Percentiles rank a stretch among this genome's conserved stretches.
Evolutionary conservation across 345 rosid genomes (phyloP).

Genomic region (Punica granatum): DNA sequence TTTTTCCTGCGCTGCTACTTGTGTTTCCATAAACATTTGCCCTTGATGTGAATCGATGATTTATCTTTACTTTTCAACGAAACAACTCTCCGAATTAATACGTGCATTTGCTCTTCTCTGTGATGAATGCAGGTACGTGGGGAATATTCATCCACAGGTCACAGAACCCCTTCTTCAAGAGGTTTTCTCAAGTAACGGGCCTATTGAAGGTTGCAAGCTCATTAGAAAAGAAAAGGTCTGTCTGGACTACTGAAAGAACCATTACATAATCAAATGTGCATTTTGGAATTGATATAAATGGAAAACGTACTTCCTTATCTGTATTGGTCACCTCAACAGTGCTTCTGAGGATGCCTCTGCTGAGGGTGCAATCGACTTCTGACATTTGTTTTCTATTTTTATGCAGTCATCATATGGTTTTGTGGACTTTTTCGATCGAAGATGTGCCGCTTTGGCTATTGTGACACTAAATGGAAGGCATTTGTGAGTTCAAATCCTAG

Average conservation of each 20-base stretch:
- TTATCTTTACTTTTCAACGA: background rate
- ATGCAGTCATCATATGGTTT: conserved; percentile 89
- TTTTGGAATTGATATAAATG: too few species aligned
- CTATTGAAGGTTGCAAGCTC: conserved; percentile 65
- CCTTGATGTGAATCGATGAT: background rate
- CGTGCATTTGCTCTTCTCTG: background rate
- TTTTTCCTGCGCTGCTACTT: background rate
- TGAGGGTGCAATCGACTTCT: background rate
- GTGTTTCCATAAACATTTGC: background rate
- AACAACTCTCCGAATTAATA: background rate
- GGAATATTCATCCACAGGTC: conserved; percentile 66
- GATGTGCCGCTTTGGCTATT: conserved; percentile 80
- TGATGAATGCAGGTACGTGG: conserved; percentile 44
- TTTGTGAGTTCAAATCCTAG: conserved; percentile 39
- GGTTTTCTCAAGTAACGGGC: conserved; percentile 59
- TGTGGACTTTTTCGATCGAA: conserved; percentile 82
- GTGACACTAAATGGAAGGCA: conserved; percentile 80
- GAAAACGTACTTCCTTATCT: background rate
- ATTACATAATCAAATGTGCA: background rate
- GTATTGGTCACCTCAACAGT: background rate
- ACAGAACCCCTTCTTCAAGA: conserved; percentile 60
- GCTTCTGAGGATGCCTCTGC: background rate
- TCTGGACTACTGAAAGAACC: background rate
- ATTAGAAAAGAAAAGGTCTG: conserved; percentile 61
- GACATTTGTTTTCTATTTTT: background rate